These are phyloP conservation scores for Aspergillus arachidicola DNA, from an alignment of 2,329 filamentous ascomycete species.

Conservation along the genomic window DNA sequence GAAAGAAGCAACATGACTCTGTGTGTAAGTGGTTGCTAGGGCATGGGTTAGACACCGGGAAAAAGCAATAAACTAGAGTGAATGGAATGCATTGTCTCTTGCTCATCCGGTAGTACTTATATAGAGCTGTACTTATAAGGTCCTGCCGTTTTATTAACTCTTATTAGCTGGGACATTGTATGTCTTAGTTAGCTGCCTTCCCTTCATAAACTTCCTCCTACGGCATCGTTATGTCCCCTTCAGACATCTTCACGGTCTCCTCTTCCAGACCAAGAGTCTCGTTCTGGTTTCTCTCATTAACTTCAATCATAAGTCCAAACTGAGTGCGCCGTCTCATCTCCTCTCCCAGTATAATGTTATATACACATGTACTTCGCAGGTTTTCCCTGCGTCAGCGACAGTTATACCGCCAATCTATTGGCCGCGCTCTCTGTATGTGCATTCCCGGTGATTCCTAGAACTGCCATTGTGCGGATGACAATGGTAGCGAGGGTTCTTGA, in stretches of 20 bases:
- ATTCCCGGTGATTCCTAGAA: slow-evolving; percentile 28
- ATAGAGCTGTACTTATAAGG: not conserved
- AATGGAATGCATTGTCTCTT: not conserved
- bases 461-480: slow-evolving; percentile 33
- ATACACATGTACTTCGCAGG: slow-evolving; percentile 34
- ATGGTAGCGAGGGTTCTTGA: slow-evolving; percentile 58
- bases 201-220: slow-evolving; percentile 1
- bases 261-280: slow-evolving; percentile 37
- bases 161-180: not conserved
- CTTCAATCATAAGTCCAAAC: slow-evolving; percentile 34
- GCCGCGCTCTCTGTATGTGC: slow-evolving; percentile 59
- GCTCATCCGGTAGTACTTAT: not conserved
- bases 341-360: slow-evolving; percentile 64
- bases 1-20: not conserved
- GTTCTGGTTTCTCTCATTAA: slow-evolving; percentile 28
- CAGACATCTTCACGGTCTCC: slow-evolving; percentile 36
- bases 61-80: not conserved
- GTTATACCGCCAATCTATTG: slow-evolving; percentile 57
- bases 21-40: not conserved
- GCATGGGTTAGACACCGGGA: not conserved
- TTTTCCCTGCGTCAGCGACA: slow-evolving; percentile 49
- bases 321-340: slow-evolving; percentile 62
- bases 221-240: slow-evolving; percentile 35
- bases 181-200: slow-evolving; percentile 1
- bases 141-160: not conserved